Base-by-base conservation (phyloP, 1,284 basidiomycete genomes). In the Sporisorium sorghi region DNA sequence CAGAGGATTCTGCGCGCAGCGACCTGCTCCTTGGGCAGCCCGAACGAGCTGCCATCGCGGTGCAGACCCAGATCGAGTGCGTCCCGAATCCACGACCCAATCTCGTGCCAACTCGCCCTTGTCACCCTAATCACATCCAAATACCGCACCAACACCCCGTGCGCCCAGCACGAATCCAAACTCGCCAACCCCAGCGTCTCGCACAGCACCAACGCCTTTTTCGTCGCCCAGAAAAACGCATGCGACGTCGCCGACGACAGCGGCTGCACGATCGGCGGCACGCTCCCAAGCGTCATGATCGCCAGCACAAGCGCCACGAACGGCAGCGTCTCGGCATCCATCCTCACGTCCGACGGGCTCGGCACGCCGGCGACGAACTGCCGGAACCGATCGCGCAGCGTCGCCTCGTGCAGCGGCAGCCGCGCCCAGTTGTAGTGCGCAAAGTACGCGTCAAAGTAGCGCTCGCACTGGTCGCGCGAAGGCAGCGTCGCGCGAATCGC, bases 361-460 rank as follows among this genome's bases (percentile, higher is more conserved):
- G 66, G 63, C 2, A 68, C 63, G 10, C 62, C 60, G 3, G 68
- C 67, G 9, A 75, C 59, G 14, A 75, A 70, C 15, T 64, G 63
- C 0, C 73, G 63, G 48, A 67, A 75, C 2, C 68, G 55, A 14
- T 75, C 67, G 23, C 73, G 67, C n/a, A 71, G 17, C 8, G 63
- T 55, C 3, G 51, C 47, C 21, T 70, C 73, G 42, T 53, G 60
- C 28, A 75, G n/a, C 3, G 73, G 73, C 17, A 65, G 50, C n/a
- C 73, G 58, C 0, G 73, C 62, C 73, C 73, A 75, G 39, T 71
- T 75, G 60, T 75, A 75, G 28, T 70, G 64, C 5, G 67, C 67
- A 58, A 75, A 75, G 50, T 67, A 75, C 26, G 63, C 67, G 30
- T 75, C 73, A 53, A 75, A 67, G 64, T 75, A 75, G 10, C 73